Evolutionary conservation across 192 early-diverging fungal species (phyloP), one percentile per base, ranked within the genome.

Genomic region (Geosiphon pyriformis): DNA sequence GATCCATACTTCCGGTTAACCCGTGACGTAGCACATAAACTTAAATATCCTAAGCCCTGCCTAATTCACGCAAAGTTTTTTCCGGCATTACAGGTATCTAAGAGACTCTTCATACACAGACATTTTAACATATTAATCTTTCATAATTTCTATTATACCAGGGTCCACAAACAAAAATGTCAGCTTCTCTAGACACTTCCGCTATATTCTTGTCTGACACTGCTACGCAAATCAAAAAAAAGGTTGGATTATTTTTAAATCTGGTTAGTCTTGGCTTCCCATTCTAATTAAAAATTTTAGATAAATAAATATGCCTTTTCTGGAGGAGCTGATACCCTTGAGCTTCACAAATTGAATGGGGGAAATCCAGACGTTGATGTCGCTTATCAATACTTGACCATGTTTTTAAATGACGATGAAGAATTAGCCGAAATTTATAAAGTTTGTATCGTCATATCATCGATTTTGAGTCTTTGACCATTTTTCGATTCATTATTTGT

Each of bases 1-100:
- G 96, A 99, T 72, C 96, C 96, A 54, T 99, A 99, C 79, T 99
- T 99, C 85, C 86, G 96, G 6, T 78, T 99, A 50, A 96, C 96
- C 0, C 87, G 96, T 63, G 96, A 99, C 77, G 93, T 95, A 4
- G 89, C 94, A 17, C 83, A 82, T 61, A 87, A 81, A 53, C 83
- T 99, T 35, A 97, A 97, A 82, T 95, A 95, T 80, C 94, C 89
- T 34, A 99, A 99, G 73, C 96, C 96, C 0, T 72, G 90, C 20
- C 79, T 97, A 61, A 89, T 99, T 69, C 95, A 99, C 72, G 82
- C 90, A 57, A 89, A 88, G 79, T 99, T 97, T 82, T 92, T 98
- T 79, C 95, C 96, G 12, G 91, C 96, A 1, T 85, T 98, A 11
- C 89, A 88, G 68, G 80, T 86, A 67, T 42, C 4, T 46, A 27